Evolutionary conservation across 768 basidiomycete species (phyloP).

Genomic region (Tulasnella sp.): DNA sequence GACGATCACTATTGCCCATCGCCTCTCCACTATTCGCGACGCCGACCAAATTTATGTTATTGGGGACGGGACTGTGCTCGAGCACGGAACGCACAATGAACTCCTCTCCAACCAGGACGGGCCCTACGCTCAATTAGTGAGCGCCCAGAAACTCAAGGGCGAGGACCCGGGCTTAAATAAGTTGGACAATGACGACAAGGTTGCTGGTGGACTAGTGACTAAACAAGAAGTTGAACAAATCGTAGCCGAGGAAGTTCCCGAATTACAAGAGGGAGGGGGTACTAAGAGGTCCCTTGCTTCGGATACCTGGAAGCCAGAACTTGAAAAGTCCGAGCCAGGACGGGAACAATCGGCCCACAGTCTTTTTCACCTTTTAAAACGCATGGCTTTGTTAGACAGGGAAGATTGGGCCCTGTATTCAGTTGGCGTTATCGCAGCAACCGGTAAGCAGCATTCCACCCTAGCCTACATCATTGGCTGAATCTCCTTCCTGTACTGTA

Average conservation of each 20-base stretch:
- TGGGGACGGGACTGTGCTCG: conserved; percentile 49
- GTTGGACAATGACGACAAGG: conserved; percentile 36
- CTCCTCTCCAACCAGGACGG: conserved; percentile 41
- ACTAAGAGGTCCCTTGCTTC: conserved; percentile 62
- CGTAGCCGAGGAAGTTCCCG: conserved; percentile 62
- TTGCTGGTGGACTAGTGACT: conserved; percentile 3
- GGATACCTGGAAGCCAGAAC: conserved; percentile 59
- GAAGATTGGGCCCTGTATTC: conserved; percentile 63
- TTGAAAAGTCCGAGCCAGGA: conserved; percentile 39
- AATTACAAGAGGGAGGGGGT: conserved; percentile 57
- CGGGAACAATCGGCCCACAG: conserved; percentile 45
- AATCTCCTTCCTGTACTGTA: conserved; percentile 17
- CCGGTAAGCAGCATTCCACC: conserved; percentile 37
- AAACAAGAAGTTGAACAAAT: conserved; percentile 59
- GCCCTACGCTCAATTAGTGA: conserved; percentile 43
- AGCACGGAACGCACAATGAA: conserved; percentile 47
- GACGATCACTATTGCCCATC: conserved; percentile 50
- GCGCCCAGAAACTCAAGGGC: conserved; percentile 41
- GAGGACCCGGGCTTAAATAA: conserved; percentile 44
- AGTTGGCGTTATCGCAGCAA: conserved; percentile 61
- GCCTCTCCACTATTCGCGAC: conserved; percentile 47
- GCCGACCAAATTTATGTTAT: conserved; percentile 50
- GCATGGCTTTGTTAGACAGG: conserved; percentile 67
- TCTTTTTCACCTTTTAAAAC: conserved; percentile 65
- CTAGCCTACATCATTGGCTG: conserved; percentile 40